Percentiles rank a stretch among this genome's conserved stretches.
Conservation (phyloP, 2,329 filamentous ascomycete species). For the Orbilia quercus region DNA sequence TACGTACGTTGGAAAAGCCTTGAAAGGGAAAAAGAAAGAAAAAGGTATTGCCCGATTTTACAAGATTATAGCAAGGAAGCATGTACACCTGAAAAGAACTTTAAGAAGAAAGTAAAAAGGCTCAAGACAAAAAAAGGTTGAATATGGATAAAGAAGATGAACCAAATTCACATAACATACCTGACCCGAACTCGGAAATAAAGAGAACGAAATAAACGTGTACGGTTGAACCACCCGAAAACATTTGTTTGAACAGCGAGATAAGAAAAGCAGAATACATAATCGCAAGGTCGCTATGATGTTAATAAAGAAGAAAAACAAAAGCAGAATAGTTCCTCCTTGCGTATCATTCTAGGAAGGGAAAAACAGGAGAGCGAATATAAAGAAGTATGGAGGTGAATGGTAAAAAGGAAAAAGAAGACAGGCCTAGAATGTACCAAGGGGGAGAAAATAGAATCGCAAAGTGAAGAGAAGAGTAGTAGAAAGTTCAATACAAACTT, state of each 20-base stretch:
- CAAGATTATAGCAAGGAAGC: slow-evolving; percentile 45
- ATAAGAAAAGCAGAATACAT: slow-evolving; percentile 28
- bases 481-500: slow-evolving; percentile 16
- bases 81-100: slow-evolving; percentile 56
- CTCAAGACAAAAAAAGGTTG: slow-evolving; percentile 36
- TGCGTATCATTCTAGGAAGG: slow-evolving; percentile 42
- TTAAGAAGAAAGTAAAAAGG: slow-evolving; percentile 6
- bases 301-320: slow-evolving; percentile 13
- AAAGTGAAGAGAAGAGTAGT: slow-evolving; percentile 21
- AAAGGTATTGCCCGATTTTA: slow-evolving; percentile 27
- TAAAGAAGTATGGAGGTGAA: slow-evolving; percentile 56
- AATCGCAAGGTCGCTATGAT: slow-evolving; percentile 51
- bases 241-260: slow-evolving; percentile 14
- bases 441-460: slow-evolving; percentile 14
- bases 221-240: slow-evolving; percentile 47
- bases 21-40: no score
- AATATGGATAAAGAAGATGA: slow-evolving; percentile 50
- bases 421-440: slow-evolving; percentile 45
- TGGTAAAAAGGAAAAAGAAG: slow-evolving; percentile 21
- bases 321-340: slow-evolving; percentile 38
- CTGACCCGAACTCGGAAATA: slow-evolving; percentile 36
- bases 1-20: slow-evolving; percentile 44
- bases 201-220: slow-evolving; percentile 9
- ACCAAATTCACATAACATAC: slow-evolving; percentile 25
- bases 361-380: slow-evolving; percentile 46